Conservation (phyloP, 169 alveolate genomes). For the Cryptosporidium felis region DNA sequence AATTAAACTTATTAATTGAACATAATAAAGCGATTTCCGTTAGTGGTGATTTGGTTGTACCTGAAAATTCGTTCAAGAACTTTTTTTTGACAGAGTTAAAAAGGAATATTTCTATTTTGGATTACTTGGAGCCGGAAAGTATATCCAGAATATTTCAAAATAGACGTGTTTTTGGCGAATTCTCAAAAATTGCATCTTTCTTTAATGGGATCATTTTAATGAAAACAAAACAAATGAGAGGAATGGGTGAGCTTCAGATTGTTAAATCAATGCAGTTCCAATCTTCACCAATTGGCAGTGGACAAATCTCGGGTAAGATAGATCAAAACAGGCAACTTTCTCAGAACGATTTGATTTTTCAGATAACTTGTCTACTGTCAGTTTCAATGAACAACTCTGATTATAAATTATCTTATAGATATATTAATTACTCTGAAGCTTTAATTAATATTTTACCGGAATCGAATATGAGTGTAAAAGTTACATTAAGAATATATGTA, state of each 20-base stretch:
- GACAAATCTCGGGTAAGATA: too few relatives aligned
- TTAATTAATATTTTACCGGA: background rate
- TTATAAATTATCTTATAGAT: background rate
- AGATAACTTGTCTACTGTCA: conserved; percentile 1
- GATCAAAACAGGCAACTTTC: too few relatives aligned
- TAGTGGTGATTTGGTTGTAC: background rate
- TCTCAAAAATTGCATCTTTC: background rate
- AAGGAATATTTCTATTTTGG: background rate
- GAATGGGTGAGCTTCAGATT: background rate
- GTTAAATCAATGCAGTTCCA: background rate
- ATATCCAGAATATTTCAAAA: conserved; percentile 6
- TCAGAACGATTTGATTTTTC: background rate
- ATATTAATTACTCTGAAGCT: background rate
- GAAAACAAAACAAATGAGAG: background rate
- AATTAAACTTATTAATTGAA: conserved; percentile 1
- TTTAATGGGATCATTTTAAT: conserved; percentile 13
- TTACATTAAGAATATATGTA: background rate
- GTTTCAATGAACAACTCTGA: conserved; percentile 1
- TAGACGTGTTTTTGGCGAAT: background rate
- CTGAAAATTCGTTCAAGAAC: background rate
- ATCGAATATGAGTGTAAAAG: background rate
- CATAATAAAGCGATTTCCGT: background rate
- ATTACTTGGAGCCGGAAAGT: background rate
- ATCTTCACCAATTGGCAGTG: background rate
- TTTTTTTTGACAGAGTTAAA: background rate